phyloP scores from a whole-genome alignment of 768 basidiomycete genomes.

The Russula virescens region DNA sequence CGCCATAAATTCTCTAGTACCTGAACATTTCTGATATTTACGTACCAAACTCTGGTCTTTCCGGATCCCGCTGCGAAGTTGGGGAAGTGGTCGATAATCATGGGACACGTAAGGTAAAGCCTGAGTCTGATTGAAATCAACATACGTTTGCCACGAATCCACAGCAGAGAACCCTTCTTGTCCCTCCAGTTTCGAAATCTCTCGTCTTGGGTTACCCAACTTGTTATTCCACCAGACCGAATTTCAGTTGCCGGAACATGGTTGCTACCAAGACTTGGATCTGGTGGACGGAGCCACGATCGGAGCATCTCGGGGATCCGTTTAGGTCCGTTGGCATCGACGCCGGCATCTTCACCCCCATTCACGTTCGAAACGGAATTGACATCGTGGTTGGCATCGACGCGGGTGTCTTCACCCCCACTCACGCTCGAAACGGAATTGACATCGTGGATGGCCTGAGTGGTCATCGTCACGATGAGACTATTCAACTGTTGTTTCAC shows the following conservation, averaged over 20 bases:
- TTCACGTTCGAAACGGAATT: too few relatives aligned
- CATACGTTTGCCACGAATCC: not conserved
- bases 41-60: constrained; percentile 9
- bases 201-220: not conserved
- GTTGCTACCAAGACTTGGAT: too few relatives aligned
- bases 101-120: too few relatives aligned
- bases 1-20: not conserved
- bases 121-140: too few relatives aligned
- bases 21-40: not conserved
- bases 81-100: not conserved
- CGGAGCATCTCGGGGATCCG: not conserved
- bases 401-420: too few relatives aligned
- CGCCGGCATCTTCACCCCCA: too few relatives aligned
- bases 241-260: not conserved
- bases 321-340: too few relatives aligned
- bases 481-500: not conserved
- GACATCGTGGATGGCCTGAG: too few relatives aligned
- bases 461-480: too few relatives aligned
- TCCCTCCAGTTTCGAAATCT: not conserved
- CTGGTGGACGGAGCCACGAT: constrained; percentile 1
- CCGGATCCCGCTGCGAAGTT: not conserved
- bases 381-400: too few relatives aligned
- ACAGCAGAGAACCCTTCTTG: not conserved
- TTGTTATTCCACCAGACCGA: not conserved
- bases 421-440: too few relatives aligned